Evolutionary conservation across 2,329 filamentous ascomycete species (phyloP), one percentile per base, ranked within the genome.

Genomic region (Onygenales sp.): DNA sequence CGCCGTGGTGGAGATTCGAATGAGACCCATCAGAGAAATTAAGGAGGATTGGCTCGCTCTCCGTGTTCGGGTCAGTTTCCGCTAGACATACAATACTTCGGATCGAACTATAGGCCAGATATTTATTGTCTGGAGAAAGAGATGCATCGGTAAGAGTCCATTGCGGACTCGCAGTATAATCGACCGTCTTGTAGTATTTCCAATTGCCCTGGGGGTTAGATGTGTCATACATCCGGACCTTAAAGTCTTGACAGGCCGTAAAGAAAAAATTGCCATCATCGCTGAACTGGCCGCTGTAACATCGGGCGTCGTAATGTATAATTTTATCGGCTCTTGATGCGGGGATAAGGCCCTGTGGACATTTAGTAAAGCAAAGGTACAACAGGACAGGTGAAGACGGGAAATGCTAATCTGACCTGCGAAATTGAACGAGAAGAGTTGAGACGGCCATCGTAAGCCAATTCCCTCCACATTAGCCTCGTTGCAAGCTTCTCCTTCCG

Each of bases 231-330:
- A 98, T 91, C 51, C 91, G 86, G 8, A 98, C 90, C 61, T 84
- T 86, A 73, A 95, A 95, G 69, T 97, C 91, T 69, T 96, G 89
- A 8, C 86, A 87, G 64, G 87, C 93, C 5, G 86, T 85, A 66
- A 92, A 97, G 74, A 96, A 97, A 74, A 97, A 97, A 69, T 95
- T 95, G 31, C 93, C 93, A 62, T 98, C 93, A 59, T 94, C 88
- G 0, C 89, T 95, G 67, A 97, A 98, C 66, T 97, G 92, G 1
- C 93, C 93, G 2, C 89, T 95, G 65, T 97, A 97, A 51, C 93
- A 91, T 42, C 89, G 84, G 5, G 85, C 80, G 53, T 91, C 82
- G 66, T 91, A 94, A 63, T 95, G 87, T 57, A 97, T 85, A 57
- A 95, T 87, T 63, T 87, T 87, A 65, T 97, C 92, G 0, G 89